Percentiles rank a stretch among this genome's conserved stretches.
Conservation (phyloP, 352 stramenopile genomes). For the Pythium phragmitis region DNA sequence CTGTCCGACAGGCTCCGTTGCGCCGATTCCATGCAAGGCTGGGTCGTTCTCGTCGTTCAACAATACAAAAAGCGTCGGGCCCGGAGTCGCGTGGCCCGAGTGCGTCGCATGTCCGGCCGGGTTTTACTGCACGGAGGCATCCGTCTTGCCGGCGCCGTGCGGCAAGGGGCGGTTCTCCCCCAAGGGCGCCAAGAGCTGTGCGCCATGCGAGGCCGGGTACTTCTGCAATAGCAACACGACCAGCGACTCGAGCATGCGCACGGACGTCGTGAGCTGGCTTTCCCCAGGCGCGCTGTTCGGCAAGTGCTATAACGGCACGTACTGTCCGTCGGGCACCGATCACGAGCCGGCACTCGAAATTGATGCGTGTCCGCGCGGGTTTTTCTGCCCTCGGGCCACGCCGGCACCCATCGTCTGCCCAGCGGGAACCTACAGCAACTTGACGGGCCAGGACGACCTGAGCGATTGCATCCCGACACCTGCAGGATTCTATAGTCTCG, state of each 20-base stretch:
- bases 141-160: constrained; percentile 61
- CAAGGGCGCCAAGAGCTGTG: constrained; percentile 55
- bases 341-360: constrained; percentile 65
- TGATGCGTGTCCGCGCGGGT: constrained; percentile 78
- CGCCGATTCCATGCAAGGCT: constrained; percentile 65
- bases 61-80: constrained; percentile 66
- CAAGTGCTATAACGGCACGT: constrained; percentile 87
- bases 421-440: constrained; percentile 82
- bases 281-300: constrained; percentile 58
- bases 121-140: constrained; percentile 77
- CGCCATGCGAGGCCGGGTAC: constrained; percentile 61
- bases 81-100: constrained; percentile 47
- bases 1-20: constrained; percentile 58
- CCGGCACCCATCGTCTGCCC: constrained; percentile 71
- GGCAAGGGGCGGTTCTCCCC: constrained; percentile 62
- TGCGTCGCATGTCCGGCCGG: constrained; percentile 81
- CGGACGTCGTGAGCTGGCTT: constrained; percentile 52
- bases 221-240: constrained; percentile 80
- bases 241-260: constrained; percentile 60
- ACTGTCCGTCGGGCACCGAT: constrained; percentile 68
- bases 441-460: constrained; percentile 70
- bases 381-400: constrained; percentile 78
- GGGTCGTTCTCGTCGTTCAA: constrained; percentile 74
- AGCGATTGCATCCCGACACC: constrained; percentile 76
- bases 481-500: constrained; percentile 65